Conservation (phyloP, 495 filamentous ascomycete species). For the Friedmanniomyces endolithicus region DNA sequence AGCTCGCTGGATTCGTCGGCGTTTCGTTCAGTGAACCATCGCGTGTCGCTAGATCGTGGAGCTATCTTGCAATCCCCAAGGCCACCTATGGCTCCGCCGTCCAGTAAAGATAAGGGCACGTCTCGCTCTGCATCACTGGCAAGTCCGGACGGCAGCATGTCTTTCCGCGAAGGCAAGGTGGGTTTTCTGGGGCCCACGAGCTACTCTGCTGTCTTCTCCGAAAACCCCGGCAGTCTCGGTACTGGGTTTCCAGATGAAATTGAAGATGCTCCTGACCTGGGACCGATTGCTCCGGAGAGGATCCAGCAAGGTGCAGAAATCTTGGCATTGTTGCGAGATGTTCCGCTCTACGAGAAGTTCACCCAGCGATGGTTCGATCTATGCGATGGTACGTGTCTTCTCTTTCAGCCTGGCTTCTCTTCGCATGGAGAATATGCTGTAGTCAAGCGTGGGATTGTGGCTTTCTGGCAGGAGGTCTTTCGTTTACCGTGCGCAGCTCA, state of each 20-base stretch:
- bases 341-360: conserved; percentile 23
- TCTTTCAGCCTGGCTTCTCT: too few species aligned
- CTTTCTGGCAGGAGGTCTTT: background rate
- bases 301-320: conserved; percentile 26
- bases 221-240: conserved; percentile 11
- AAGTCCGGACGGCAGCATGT: conserved; percentile 11
- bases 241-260: conserved; percentile 3
- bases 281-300: conserved; percentile 16
- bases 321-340: conserved; percentile 24
- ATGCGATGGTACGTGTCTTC: conserved; percentile 11
- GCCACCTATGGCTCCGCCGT: background rate
- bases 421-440: background rate
- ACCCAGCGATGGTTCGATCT: conserved; percentile 26
- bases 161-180: conserved; percentile 15
- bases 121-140: background rate
- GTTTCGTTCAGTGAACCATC: background rate
- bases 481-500: too few species aligned
- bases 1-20: background rate
- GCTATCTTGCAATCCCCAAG: background rate
- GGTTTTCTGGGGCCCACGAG: conserved; percentile 21
- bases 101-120: background rate
- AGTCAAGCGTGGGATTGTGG: background rate
- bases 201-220: conserved; percentile 19
- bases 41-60: background rate
- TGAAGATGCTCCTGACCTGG: conserved; percentile 7